Evolutionary conservation across 2,329 filamentous ascomycete genomes (phyloP), one percentile per base, ranked within the genome.

Genomic region (Lachnellula cervina): DNA sequence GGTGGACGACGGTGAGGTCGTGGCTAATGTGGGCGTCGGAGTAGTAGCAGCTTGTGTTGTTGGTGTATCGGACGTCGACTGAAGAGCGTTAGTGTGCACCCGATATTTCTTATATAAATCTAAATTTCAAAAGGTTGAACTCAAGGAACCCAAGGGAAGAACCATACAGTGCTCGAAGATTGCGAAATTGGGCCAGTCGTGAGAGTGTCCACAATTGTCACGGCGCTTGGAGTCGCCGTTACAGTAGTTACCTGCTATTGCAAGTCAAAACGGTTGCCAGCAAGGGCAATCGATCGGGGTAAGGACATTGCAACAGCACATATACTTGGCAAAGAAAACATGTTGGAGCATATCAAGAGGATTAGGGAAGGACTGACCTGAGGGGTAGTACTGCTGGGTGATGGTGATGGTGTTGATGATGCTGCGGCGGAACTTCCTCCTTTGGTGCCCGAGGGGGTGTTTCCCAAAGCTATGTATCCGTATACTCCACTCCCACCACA

Each of bases 401-500:
- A 11, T 32, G 28, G 4, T 32, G 28, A 32, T 32, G 28, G 9
- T 32, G 59, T 55, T 28, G 59, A 56, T n/a, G 64, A 44, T 35
- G 60, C n/a, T 50, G 62, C 43, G 1, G 55, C 17, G 16, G 49
- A 40, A 49, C 49, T 52, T 11, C 37, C 58, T 17, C 61, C 64
- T 52, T 56, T 70, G 3, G 86, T 89, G 40, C 86, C 86, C 5
- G 81, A 80, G 3, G 86, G 80, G 14, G 73, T 55, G 32, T 73
- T 74, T 52, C 68, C 69, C 14, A 88, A 70, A 23, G 75, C 65
- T 53, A 92, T 77, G 68, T 93, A 93, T 49, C 83, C 86, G 65
- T 75, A 93, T 3, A 84, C 65, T 47, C 74, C 76, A 34, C 76
- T 61, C 37, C 81, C 83, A 58, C 89, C 89, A 65, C 89, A 93